Evolutionary conservation across 2,329 filamentous ascomycete species (phyloP).

Genomic region (Purpureocillium takamizusanense): DNA sequence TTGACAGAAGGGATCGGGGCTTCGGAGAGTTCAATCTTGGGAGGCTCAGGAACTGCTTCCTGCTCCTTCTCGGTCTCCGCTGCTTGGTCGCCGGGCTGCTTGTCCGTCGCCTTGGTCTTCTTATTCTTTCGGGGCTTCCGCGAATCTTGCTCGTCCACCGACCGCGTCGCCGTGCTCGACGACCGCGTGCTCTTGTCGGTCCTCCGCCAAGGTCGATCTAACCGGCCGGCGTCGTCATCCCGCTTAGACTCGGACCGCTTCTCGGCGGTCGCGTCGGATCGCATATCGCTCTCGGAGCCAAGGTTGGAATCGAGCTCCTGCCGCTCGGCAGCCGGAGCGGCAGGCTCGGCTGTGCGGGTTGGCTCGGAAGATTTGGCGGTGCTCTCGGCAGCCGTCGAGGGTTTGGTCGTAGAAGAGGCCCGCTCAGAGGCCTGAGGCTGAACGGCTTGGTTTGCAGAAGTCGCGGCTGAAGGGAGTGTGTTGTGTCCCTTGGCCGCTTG

Average conservation of each 20-base stretch:
- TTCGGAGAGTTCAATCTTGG: conserved; percentile 62
- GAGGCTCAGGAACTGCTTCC: conserved; percentile 28
- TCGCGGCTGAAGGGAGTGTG: conserved; percentile 19
- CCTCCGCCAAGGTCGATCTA: conserved; percentile 31
- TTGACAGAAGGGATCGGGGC: conserved; percentile 80
- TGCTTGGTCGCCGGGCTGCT: conserved; percentile 39
- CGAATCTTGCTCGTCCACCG: conserved; percentile 49
- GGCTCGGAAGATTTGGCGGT: conserved; percentile 15
- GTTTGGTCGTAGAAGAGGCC: conserved; percentile 17
- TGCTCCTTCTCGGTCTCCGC: conserved; percentile 49
- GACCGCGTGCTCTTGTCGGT: conserved; percentile 44
- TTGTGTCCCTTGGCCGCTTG: conserved; percentile 83
- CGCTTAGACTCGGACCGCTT: conserved; percentile 22
- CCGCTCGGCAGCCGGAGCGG: conserved; percentile 17
- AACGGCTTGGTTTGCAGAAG: conserved; percentile 13
- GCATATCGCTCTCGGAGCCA: conserved; percentile 27
- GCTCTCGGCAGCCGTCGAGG: conserved; percentile 12
- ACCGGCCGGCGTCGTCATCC: conserved; percentile 27
- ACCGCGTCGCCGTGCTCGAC: conserved; percentile 55
- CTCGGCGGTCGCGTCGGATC: conserved; percentile 23
- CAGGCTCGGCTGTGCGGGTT: conserved; percentile 13
- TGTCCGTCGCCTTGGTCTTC: conserved; percentile 40
- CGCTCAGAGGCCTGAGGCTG: conserved; percentile 18
- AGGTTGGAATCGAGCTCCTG: conserved; percentile 23
- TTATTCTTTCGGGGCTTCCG: conserved; percentile 49